phyloP scores from a whole-genome alignment of 2,329 filamentous ascomycete genomes.

The Amauroascus verrucosus region DNA sequence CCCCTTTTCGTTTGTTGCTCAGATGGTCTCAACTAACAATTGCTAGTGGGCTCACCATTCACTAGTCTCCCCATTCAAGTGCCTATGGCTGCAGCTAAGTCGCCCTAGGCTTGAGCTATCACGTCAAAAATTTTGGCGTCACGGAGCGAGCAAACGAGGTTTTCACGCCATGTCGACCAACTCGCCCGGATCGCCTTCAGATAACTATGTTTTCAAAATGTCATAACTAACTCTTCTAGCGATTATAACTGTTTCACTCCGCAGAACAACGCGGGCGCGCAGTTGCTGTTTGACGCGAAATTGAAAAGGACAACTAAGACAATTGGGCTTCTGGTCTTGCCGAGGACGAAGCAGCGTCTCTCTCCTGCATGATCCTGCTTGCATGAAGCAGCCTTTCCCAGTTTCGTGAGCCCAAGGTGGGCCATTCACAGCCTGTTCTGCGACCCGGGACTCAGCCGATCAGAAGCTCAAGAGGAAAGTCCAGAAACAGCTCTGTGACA shows the following conservation, averaged over 20 bases:
- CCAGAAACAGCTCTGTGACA: not conserved
- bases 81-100: not conserved
- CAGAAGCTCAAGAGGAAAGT: not conserved
- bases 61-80: not conserved
- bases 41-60: slow-evolving; percentile 4
- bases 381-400: not conserved
- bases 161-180: not conserved
- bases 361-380: not conserved
- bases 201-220: no score
- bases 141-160: not conserved
- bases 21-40: slow-evolving; percentile 8
- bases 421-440: not conserved
- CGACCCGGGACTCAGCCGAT: not conserved
- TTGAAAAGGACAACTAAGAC: not conserved
- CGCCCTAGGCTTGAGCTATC: not conserved
- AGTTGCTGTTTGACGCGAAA: not conserved
- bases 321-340: not conserved
- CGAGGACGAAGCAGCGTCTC: not conserved
- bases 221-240: no score
- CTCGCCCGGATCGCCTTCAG: not conserved
- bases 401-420: not conserved
- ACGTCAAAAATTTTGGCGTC: not conserved
- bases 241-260: not conserved
- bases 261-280: not conserved
- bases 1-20: not conserved